phyloP scores from a whole-genome alignment of 768 basidiomycete genomes.

The Tephrocybe sp. region DNA sequence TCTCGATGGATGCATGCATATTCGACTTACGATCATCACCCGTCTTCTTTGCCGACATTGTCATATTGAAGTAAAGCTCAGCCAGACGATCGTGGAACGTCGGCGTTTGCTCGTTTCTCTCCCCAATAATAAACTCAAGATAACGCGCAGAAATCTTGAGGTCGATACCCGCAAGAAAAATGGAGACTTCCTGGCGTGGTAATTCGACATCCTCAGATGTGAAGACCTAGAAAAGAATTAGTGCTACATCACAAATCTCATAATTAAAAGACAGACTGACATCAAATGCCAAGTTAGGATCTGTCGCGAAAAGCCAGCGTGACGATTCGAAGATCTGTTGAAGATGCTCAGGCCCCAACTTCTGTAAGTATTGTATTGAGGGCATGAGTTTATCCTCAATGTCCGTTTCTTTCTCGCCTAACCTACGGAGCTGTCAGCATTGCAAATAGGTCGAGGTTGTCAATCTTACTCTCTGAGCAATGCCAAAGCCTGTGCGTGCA shows the following conservation, averaged over 20 bases:
- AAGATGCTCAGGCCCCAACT: conserved; percentile 80
- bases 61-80: conserved; percentile 79
- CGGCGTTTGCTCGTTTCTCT: conserved; percentile 62
- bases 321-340: conserved; percentile 80
- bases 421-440: conserved; percentile 38
- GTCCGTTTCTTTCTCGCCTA: conserved; percentile 77
- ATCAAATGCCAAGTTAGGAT: conserved; percentile 74
- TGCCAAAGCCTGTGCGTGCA: conserved; percentile 86
- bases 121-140: conserved; percentile 80
- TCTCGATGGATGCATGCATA: neutral
- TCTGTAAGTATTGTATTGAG: conserved; percentile 87
- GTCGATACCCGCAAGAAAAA: conserved; percentile 74
- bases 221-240: conserved; percentile 63
- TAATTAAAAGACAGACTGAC: conserved; percentile 31
- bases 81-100: conserved; percentile 87
- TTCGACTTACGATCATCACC: conserved; percentile 52
- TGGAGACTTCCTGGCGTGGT: conserved; percentile 71
- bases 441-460: neutral
- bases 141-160: conserved; percentile 71
- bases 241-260: neutral
- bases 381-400: conserved; percentile 76
- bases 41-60: conserved; percentile 52
- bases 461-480: conserved; percentile 77
- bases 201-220: conserved; percentile 93
- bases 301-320: conserved; percentile 80